Base-by-base conservation (phyloP, 305 asterid species). In the Rubia peregrina region DNA sequence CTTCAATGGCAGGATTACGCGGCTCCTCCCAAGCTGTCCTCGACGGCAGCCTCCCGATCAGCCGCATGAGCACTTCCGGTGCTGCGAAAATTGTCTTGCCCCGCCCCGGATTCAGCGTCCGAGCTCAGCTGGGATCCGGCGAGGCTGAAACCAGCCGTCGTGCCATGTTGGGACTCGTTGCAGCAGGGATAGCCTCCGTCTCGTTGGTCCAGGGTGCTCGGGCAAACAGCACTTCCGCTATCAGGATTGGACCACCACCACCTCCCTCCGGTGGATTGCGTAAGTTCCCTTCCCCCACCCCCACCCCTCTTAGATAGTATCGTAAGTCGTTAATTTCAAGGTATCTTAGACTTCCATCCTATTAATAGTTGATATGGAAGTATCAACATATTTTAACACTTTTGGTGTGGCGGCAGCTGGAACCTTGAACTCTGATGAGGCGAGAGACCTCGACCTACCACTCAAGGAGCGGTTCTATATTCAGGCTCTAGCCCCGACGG, bases 191-290 rank as follows among this genome's bases (percentile, higher is more conserved):
- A 6, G 88, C 88, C 55, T 79, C 96, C 0, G 95, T 90, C 9
- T 85, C 98, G 10, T 80, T 90, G 61, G 94, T 87, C 53, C 87
- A 83, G 76, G 93, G 86, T 49, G 94, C 85, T 59, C 87, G 89
- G 9, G 98, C 98, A 4, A 96, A 87, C 21, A 88, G 49, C 17
- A 62, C 91, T 74, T 83, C 66, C 75, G 51, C 97, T 9, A 90
- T 93, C 81, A 93, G 88, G 89, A 53, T 93, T 61, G 98, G 97
- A 30, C 70, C 70, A 1, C 90, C 98, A 11, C 98, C 98, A 2
- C 88, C 96, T 8, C 98, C 87, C 57, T 93, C 98, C 68, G 96
- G 98, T 55, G 98, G 97, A 63, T 85, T 93, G 66, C 91, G 97
- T 90, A 81, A 86, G 98, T 83, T 8, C 43, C 40, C 40, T 36